phyloP scores from a whole-genome alignment of 2,329 filamentous ascomycete species.

The Botrytis fabae region DNA sequence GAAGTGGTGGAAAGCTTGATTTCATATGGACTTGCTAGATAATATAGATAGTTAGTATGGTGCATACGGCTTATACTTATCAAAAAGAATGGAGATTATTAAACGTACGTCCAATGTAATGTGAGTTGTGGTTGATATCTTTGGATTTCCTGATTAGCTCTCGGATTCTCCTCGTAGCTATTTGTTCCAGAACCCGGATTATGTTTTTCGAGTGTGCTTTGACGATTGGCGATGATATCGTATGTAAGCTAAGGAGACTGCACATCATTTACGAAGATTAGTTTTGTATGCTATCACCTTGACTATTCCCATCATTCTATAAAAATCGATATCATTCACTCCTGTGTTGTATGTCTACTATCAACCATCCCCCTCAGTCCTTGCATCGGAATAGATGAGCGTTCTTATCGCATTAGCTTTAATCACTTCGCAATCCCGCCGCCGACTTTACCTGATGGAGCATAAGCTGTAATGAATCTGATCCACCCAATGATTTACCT shows the following conservation, averaged over 20 bases:
- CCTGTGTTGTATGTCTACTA: not conserved
- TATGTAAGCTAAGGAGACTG: not conserved
- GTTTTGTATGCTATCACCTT: not conserved
- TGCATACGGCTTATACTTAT: not conserved
- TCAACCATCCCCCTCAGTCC: not conserved
- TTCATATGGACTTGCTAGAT: not conserved
- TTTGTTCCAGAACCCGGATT: not conserved
- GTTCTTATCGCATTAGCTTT: not conserved
- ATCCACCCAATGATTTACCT: conserved; percentile 4
- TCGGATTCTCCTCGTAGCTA: not conserved
- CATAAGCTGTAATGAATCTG: not conserved
- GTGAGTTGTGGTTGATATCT: not conserved
- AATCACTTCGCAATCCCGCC: not conserved
- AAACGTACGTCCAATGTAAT: not conserved
- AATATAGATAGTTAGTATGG: not conserved
- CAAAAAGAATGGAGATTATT: not conserved
- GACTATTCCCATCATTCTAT: not conserved
- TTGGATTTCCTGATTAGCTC: not conserved
- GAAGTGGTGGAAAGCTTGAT: not conserved
- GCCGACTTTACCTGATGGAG: not conserved
- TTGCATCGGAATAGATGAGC: not conserved
- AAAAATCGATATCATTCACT: not conserved
- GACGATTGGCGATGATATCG: not conserved
- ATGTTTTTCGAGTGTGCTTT: not conserved
- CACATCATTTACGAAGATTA: not conserved